phyloP scores from a whole-genome alignment of 768 basidiomycete species.

The Omphalotus guepiniiformis region DNA sequence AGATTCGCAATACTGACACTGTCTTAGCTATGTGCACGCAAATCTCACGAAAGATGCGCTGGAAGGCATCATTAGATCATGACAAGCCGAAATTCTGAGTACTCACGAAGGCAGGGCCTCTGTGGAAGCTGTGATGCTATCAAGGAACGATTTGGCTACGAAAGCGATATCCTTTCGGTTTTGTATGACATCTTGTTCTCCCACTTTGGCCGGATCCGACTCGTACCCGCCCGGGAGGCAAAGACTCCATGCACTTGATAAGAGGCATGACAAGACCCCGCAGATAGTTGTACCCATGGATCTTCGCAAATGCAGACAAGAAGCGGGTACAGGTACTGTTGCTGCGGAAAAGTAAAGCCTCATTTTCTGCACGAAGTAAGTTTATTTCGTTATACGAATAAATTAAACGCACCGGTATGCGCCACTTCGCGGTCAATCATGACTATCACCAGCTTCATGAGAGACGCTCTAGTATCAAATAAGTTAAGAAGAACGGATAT shows the following conservation, averaged over 20 bases:
- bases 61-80: slow-evolving; percentile 10
- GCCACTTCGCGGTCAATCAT: slow-evolving; percentile 86
- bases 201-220: slow-evolving; percentile 62
- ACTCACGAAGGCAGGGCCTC: slow-evolving; percentile 72
- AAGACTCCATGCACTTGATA: slow-evolving; percentile 65
- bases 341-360: slow-evolving; percentile 78
- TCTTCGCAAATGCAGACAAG: slow-evolving; percentile 78
- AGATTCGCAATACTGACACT: slow-evolving; percentile 52
- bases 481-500: slow-evolving; percentile 81
- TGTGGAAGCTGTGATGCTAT: slow-evolving; percentile 67
- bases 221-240: slow-evolving; percentile 77
- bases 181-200: slow-evolving; percentile 55
- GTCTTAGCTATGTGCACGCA: slow-evolving; percentile 74
- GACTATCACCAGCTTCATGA: slow-evolving; percentile 72
- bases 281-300: slow-evolving; percentile 93
- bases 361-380: slow-evolving; percentile 57
- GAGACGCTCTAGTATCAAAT: slow-evolving; percentile 71
- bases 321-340: slow-evolving; percentile 88
- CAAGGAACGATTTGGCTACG: slow-evolving; percentile 71
- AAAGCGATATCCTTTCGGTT: slow-evolving; percentile 71
- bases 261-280: slow-evolving; percentile 74
- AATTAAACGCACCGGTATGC: slow-evolving; percentile 52
- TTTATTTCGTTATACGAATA: too few relatives aligned
- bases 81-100: not conserved
- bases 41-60: slow-evolving; percentile 87